Evolutionary conservation across 768 basidiomycete genomes (phyloP), one percentile per base, ranked within the genome.

Genomic region (Xanthoconium purpureum): DNA sequence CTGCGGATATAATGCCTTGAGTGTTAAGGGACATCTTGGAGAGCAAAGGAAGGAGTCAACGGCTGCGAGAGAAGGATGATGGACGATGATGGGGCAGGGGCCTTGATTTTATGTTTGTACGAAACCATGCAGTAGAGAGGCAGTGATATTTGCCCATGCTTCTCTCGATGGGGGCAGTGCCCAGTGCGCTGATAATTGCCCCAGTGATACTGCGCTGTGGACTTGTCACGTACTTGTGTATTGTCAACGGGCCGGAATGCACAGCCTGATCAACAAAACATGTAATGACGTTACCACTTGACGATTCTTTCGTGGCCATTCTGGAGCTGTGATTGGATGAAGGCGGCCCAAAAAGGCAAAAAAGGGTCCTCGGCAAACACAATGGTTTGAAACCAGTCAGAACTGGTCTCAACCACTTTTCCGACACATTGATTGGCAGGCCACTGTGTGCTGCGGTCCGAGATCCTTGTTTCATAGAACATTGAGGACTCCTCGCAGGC

Each of bases 1-100:
- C 83, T 2, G 81, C 82, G 33, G 85, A 78, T 56, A 89, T 80
- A 57, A 79, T 77, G 24, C 78, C 79, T 53, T 75, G 75, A 1
- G 70, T 57, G 55, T 77, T 67, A 42, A 80, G 69, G 32, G 69
- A 18, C 72, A 78, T 75, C 47, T 56, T 56, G 56, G 10, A 42
- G 35, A 55, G 45, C 1, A 44, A 18, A 57, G 11, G 53, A 47
- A 30, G 35, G 35, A 40, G 46, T 24, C 37, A 28, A 46, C 9
- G 53, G 39, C 32, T 47, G 43, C 40, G 39, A 49, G 32, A 37
- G 56, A 40, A 55, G 33, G 36, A 45, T 38, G 37, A 50, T 20
- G 51, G 52, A 44, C 49, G 2, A 24, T 18, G 37, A 42, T 32
- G 29, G 58, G 55, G 18, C 17, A 39, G 52, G 43, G 50, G 36